These are phyloP conservation scores for Malassezia arunalokei DNA, from an alignment of 1,284 basidiomycete genomes.

Conservation along the genomic window DNA sequence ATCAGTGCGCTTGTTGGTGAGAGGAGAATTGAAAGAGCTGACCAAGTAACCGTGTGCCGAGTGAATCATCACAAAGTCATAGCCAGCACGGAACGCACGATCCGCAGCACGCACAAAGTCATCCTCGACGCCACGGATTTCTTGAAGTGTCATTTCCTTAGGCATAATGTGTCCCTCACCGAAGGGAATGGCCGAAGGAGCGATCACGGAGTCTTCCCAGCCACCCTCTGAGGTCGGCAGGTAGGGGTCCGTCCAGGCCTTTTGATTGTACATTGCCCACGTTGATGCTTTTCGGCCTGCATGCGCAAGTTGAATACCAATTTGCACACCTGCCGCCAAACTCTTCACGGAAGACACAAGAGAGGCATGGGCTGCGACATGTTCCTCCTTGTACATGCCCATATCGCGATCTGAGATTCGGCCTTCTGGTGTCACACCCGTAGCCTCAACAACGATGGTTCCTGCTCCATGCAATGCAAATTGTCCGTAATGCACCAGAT, in stretches of 20 bases:
- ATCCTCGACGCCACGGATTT: constrained; percentile 56
- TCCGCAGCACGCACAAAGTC: constrained; percentile 58
- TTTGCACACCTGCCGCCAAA: constrained; percentile 53
- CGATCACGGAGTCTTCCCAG: constrained; percentile 60
- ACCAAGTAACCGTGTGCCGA: constrained; percentile 54
- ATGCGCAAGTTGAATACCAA: constrained; percentile 70
- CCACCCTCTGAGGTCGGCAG: constrained; percentile 49
- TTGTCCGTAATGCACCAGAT: constrained; percentile 37
- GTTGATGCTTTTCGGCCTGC: constrained; percentile 61
- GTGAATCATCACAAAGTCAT: constrained; percentile 63
- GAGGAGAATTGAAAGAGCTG: constrained; percentile 48
- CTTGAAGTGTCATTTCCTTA: constrained; percentile 53
- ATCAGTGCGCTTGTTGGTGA: constrained; percentile 40
- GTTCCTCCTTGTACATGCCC: constrained; percentile 64
- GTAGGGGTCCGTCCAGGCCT: constrained; percentile 31
- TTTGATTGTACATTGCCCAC: constrained; percentile 47
- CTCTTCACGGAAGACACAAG: constrained; percentile 63
- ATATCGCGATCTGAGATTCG: constrained; percentile 59
- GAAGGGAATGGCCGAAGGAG: constrained; percentile 55
- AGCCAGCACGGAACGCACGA: constrained; percentile 48
- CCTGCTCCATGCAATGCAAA: constrained; percentile 43
- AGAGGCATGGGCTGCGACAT: constrained; percentile 57
- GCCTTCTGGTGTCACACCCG: constrained; percentile 59
- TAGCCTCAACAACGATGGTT: constrained; percentile 36
- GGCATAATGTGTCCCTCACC: constrained; percentile 52